Percentiles rank a stretch among this genome's conserved stretches.
Conservation (phyloP, 2,329 filamentous ascomycete species). For the Claviceps sp. region DNA sequence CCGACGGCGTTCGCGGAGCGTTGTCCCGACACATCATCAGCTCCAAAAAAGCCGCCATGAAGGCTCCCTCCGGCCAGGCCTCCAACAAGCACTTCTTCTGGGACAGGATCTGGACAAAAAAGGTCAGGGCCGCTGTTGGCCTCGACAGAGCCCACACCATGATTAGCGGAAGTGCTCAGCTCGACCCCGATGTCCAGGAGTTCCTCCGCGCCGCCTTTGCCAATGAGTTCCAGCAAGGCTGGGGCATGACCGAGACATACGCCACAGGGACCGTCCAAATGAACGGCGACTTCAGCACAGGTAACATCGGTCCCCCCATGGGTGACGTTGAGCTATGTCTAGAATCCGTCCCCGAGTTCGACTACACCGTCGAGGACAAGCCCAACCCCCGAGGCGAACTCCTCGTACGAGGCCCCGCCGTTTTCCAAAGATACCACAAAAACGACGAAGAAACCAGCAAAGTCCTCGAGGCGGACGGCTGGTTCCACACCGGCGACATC, state of each 20-base stretch:
- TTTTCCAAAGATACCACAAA: conserved; percentile 83
- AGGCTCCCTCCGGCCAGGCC: conserved; percentile 57
- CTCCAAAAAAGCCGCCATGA: conserved; percentile 68
- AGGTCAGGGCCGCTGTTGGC: conserved; percentile 72
- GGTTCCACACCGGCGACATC: conserved; percentile 96
- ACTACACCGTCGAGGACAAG: conserved; percentile 78
- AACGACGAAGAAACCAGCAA: conserved; percentile 79
- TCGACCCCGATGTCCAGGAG: conserved; percentile 76
- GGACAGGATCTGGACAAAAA: conserved; percentile 81
- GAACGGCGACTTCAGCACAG: conserved; percentile 55
- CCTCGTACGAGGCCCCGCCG: conserved; percentile 62
- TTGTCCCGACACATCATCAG: conserved; percentile 68
- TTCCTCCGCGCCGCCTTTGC: conserved; percentile 78
- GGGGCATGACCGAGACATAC: conserved; percentile 89
- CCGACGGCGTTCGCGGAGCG: conserved; percentile 65
- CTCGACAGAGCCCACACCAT: conserved; percentile 60
- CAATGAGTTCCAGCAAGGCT: conserved; percentile 72
- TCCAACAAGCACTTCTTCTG: conserved; percentile 67
- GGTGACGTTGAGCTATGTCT: conserved; percentile 63
- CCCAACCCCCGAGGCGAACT: conserved; percentile 85
- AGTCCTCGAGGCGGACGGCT: conserved; percentile 72
- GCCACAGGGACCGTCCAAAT: conserved; percentile 61
- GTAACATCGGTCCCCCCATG: conserved; percentile 68
- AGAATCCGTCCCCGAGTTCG: conserved; percentile 82
- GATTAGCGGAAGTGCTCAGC: conserved; percentile 79